Base-by-base conservation (phyloP, 2,329 filamentous ascomycete species). In the Colletotrichum somersetense region DNA sequence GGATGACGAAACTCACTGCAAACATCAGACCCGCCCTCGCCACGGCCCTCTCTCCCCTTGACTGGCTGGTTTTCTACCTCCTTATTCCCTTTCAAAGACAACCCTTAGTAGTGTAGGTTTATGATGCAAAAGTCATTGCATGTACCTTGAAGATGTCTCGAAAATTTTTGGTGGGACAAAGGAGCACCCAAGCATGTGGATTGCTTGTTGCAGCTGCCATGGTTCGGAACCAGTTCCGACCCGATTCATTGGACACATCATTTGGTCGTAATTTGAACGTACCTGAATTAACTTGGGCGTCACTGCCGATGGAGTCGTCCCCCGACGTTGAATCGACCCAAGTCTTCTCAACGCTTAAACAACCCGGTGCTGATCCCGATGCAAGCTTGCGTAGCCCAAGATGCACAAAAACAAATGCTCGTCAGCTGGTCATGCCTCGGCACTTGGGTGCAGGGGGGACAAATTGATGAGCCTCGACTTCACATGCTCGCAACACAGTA, bases 341-440 rank as follows among this genome's bases (percentile, higher is more conserved):
- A 12, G 40, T 63, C 26, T 56, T 56, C 62, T 20, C 50, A 64
- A 64, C 62, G 50, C 42, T 33, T 48, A 8, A 61, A 48, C 26
- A 14, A 33, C 12, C 58, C 42, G 38, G 26, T 26, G 48, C 20
- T 63, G 58, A 18, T 26, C 40, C 58, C 16, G 56, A 50, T 46
- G 23, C 42, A 62, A 23, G 42, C 26, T 55, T 44, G 48, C 62
- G 35, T 26, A 23, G 61, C 6, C 35, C 35, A 33, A 58, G 35
- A 38, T 59, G 40, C n/a, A 46, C 7, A 10, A 46, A 46, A 46
- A n/a, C 8, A 59, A 33, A 53, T 5, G 50, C 35, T 26, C 12
- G 33, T 52, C 46, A 62, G 42, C 5, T 44, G 10, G 26, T 26
- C 50, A n/a, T 44, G 38, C 50, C 50, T 42, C 50, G 62, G 50